A percentile compares a stretch with the other conserved stretches of the same genome.
Evolutionary conservation across 1,284 basidiomycete genomes (phyloP).

Genomic region (Cryptococcus amylolentus): DNA sequence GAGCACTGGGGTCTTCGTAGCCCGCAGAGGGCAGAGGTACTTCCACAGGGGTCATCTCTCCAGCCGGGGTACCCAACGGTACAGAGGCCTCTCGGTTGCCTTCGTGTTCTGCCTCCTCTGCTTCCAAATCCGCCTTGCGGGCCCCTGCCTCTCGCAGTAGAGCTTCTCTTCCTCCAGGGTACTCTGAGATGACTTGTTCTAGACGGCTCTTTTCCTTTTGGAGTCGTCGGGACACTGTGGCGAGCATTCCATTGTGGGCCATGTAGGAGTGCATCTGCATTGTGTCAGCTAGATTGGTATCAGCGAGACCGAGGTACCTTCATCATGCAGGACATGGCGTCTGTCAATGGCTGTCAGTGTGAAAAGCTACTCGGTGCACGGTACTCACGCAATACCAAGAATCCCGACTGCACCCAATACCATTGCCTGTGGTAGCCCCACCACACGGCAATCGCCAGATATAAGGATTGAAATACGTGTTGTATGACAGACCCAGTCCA

Average conservation of each 20-base stretch:
- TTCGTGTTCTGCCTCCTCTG: slow-evolving; percentile 35
- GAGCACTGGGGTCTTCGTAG: slow-evolving; percentile 11
- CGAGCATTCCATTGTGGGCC: slow-evolving; percentile 80
- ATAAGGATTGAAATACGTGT: slow-evolving; percentile 67
- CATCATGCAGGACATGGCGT: slow-evolving; percentile 48
- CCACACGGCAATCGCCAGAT: slow-evolving; percentile 64
- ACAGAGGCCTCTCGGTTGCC: slow-evolving; percentile 27
- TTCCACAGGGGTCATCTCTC: slow-evolving; percentile 21
- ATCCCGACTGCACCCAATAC: slow-evolving; percentile 98
- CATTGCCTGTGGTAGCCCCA: slow-evolving; percentile 63
- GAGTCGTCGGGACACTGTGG: slow-evolving; percentile 52
- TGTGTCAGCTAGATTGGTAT: not conserved
- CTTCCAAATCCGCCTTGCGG: slow-evolving; percentile 29
- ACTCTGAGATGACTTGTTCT: slow-evolving; percentile 25
- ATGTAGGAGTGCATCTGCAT: slow-evolving; percentile 80
- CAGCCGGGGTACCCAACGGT: slow-evolving; percentile 57
- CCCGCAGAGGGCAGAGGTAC: slow-evolving; percentile 1
- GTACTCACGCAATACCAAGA: slow-evolving; percentile 71
- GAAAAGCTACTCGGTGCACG: not conserved
- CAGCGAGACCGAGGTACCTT: slow-evolving; percentile 28
- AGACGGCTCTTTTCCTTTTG: slow-evolving; percentile 38
- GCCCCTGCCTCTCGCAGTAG: slow-evolving; percentile 36
- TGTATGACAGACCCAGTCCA: slow-evolving; percentile 71
- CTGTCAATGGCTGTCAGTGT: slow-evolving; percentile 18
- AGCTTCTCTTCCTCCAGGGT: slow-evolving; percentile 38